Evolutionary conservation across 2,329 filamentous ascomycete species (phyloP), one percentile per base, ranked within the genome.

Genomic region (Trichoderma citrinoviride): DNA sequence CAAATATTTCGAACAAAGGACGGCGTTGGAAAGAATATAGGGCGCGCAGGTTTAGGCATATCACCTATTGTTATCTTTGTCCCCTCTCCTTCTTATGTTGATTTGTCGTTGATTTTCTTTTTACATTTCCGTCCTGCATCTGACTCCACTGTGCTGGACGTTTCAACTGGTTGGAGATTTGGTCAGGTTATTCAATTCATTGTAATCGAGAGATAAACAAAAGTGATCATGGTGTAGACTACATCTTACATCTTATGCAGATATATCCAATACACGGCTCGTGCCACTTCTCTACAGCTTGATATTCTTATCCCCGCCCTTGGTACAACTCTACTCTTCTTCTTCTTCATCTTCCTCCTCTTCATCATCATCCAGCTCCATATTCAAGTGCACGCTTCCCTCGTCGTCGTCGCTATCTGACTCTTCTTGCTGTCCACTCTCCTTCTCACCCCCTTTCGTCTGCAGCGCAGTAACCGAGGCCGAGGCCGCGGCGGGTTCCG

Each of bases 381-480:
- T 86, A 62, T 86, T 84, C 64, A 87, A 75, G 73, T 86, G 82
- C 14, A 86, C 81, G 65, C 84, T 86, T 62, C 81, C 83, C 64
- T 85, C 83, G 15, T 80, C 83, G 15, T 80, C 80, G 37, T 80
- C 80, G 0, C 77, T 80, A 5, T 77, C 77, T 10, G 64, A 66
- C 0, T 73, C 75, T 1, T 70, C 73, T 2, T 64, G 73, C n/a
- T 37, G 33, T 14, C 14, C 33, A 37, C 68, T 66, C n/a, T 66
- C 67, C 10, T 52, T 27, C 0, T 70, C 73, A 3, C 64, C 73
- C 19, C 69, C 65, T 19, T 67, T 67, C 14, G 70, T 69, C 7
- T 67, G 69, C n/a, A 61, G 61, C 19, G 46, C 25, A 5, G 25
- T 5, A 29, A 44, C 61, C 3, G 56, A 23, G 10, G 50, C 61